phyloP scores from a whole-genome alignment of 768 basidiomycete species.

The Leccinum incarnatum region DNA sequence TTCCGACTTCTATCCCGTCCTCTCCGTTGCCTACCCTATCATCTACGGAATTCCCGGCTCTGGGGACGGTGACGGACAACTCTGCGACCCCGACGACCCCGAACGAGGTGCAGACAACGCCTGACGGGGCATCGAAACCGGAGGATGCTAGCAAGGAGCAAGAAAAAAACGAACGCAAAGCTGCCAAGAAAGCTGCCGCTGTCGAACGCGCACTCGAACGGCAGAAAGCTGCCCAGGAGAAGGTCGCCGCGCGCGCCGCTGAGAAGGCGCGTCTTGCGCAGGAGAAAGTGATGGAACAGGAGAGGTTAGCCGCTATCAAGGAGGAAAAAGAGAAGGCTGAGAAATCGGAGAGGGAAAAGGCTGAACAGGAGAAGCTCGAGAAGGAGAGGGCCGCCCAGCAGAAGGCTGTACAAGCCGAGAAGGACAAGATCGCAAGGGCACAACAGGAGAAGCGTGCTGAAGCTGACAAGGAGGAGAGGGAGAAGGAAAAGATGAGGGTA shows the following conservation, averaged over 20 bases:
- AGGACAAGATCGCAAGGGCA: constrained; percentile 33
- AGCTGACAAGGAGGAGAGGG: constrained; percentile 30
- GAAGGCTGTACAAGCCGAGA: constrained; percentile 36
- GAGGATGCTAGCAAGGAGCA: constrained; percentile 41
- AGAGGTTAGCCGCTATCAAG: constrained; percentile 40
- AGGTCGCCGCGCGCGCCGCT: constrained; percentile 46
- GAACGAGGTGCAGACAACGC: constrained; percentile 23
- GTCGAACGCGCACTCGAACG: constrained; percentile 62
- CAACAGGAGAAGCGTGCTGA: constrained; percentile 32
- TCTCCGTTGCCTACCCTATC: constrained; percentile 53
- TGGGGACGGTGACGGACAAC: constrained; percentile 31
- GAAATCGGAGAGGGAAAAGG: constrained; percentile 34
- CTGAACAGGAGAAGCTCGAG: constrained; percentile 40
- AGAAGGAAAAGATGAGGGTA: constrained; percentile 30
- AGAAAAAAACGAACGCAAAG: constrained; percentile 60
- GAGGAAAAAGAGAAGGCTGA: constrained; percentile 39
- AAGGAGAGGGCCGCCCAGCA: constrained; percentile 33
- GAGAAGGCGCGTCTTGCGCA: constrained; percentile 53
- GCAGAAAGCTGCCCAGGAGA: constrained; percentile 55
- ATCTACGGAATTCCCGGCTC: constrained; percentile 73
- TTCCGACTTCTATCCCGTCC: constrained; percentile 36
- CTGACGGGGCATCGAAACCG: constrained; percentile 25
- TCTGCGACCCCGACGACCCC: constrained; percentile 4
- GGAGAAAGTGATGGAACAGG: constrained; percentile 57
- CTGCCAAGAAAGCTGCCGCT: constrained; percentile 62